A percentile compares a stretch with the other conserved stretches of the same genome.
phyloP scores from a whole-genome alignment of 1,284 basidiomycete species.

The Pyrrhoderma lamaoense region DNA sequence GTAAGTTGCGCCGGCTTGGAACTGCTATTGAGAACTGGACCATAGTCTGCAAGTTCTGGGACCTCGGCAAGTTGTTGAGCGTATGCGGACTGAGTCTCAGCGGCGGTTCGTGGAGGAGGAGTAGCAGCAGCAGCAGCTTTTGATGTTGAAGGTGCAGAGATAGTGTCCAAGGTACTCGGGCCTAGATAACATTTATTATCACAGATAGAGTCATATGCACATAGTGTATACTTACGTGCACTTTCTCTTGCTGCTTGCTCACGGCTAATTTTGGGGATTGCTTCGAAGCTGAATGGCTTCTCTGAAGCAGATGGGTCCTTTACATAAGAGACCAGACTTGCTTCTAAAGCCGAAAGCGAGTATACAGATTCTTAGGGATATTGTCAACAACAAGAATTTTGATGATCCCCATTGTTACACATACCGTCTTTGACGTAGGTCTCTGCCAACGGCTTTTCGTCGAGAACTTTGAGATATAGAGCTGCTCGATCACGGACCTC shows the following conservation, averaged over 20 bases:
- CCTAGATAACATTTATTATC: slow-evolving; percentile 36
- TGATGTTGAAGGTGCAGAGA: slow-evolving; percentile 60
- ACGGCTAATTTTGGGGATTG: slow-evolving; percentile 87
- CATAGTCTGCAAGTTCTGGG: slow-evolving; percentile 83
- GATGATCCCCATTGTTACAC: too few species aligned
- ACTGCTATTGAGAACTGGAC: slow-evolving; percentile 84
- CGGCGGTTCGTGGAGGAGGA: slow-evolving; percentile 64
- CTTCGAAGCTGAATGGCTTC: slow-evolving; percentile 72
- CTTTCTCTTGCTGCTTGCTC: slow-evolving; percentile 83
- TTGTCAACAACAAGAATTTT: too few species aligned
- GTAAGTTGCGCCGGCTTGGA: slow-evolving; percentile 79
- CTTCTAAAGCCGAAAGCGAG: slow-evolving; percentile 80
- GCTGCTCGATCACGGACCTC: slow-evolving; percentile 98
- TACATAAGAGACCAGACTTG: slow-evolving; percentile 84
- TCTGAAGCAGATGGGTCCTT: slow-evolving; percentile 65
- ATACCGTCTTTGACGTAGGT: slow-evolving; percentile 87
- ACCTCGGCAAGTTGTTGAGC: slow-evolving; percentile 80
- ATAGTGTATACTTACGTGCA: slow-evolving; percentile 52
- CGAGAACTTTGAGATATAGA: slow-evolving; percentile 83
- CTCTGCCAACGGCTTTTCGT: slow-evolving; percentile 75
- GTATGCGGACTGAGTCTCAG: slow-evolving; percentile 83
- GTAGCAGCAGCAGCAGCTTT: slow-evolving; percentile 45
- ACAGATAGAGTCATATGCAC: background rate
- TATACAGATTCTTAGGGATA: slow-evolving; percentile 78
- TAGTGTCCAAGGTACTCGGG: slow-evolving; percentile 77